These are phyloP conservation scores for Paspalum notatum DNA, from an alignment of 176 grass and related monocot species.

Conservation along the genomic window DNA sequence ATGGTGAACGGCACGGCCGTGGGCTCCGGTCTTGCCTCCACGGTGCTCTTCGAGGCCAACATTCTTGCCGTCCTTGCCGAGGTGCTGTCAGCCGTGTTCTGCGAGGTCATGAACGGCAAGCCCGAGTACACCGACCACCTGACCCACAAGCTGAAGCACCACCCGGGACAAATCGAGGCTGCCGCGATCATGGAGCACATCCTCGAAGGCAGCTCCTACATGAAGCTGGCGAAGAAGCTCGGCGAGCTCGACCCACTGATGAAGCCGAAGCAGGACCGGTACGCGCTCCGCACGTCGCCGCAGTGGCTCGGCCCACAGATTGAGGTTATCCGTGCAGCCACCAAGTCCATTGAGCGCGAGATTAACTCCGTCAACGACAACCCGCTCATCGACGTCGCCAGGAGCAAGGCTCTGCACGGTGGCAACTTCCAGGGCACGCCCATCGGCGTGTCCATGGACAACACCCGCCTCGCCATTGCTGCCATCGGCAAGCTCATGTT, in stretches of 20 bases:
- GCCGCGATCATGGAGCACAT: constrained; percentile 90
- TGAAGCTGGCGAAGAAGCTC: constrained; percentile 72
- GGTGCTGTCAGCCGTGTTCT: constrained; percentile 74
- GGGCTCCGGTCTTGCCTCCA: constrained; percentile 75
- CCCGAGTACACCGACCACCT: constrained; percentile 88
- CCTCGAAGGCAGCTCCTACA: constrained; percentile 78
- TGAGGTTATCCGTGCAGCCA: constrained; percentile 74
- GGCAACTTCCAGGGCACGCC: constrained; percentile 87
- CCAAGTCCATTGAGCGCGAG: constrained; percentile 86
- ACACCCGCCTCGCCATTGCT: constrained; percentile 68
- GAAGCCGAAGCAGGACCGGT: constrained; percentile 86
- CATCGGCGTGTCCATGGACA: constrained; percentile 93
- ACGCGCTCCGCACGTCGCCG: constrained; percentile 78
- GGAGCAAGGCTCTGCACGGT: constrained; percentile 65
- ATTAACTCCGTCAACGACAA: constrained; percentile 97
- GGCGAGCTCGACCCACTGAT: constrained; percentile 74
- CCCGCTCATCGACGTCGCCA: constrained; percentile 77
- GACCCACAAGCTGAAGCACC: constrained; percentile 87
- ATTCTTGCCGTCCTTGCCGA: constrained; percentile 71
- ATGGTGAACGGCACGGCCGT: constrained; percentile 91
- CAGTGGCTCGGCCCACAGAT: constrained; percentile 88
- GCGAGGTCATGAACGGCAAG: constrained; percentile 91
- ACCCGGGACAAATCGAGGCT: constrained; percentile 80
- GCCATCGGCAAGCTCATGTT: constrained; percentile 93
- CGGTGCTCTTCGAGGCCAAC: constrained; percentile 78